Evolutionary conservation across 2,329 filamentous ascomycete genomes (phyloP), one percentile per base, ranked within the genome.

Genomic region (Fusarium ambrosium): DNA sequence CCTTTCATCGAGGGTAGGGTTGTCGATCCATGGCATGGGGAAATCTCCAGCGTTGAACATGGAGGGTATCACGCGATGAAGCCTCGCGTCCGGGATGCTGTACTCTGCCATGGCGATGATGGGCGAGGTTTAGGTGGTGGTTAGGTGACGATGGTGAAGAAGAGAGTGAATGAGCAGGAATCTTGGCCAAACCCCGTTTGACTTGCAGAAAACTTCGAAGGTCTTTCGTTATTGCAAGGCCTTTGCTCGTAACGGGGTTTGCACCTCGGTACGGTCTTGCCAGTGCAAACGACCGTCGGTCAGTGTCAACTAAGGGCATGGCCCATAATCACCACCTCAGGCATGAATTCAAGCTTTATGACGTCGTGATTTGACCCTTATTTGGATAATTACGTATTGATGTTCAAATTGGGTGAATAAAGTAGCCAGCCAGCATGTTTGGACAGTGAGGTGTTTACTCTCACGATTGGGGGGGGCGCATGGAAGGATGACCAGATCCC

Each of bases 381-480:
- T 45, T 3, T 16, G 1, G 13, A 16, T 16, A 5, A 5, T 5
- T 45, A 3, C 41, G 13, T 22, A 22, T 16, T 1, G 4, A 9
- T 24, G 0, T 3, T 24, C 0, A 24, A 24, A 16, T 4, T 1
- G 13, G 20, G 7, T 16, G 8, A 45, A 9, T 22, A 4, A 45
- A 13, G 2, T 24, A 45, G 6, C 13, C 43, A 45, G 6, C 11
- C 41, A 9, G 20, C 4, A 8, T 1, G 43, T 45, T 16, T 16
- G 13, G 7, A 2, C 2, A 45, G 13, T 8, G 7, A 24, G 13
- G 6, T 24, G 41, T 7, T 45, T 16, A 22, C 4, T 45, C 11
- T 24, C 41, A 4, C 41, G 41, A 24, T 16, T 7, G 20, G n/a
- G 20, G n/a, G 20, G 2, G 6, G 20, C 13, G 14, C 1, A 45